Conservation (phyloP, 176 grass and related monocot genomes). For the Phyllostachys edulis region DNA sequence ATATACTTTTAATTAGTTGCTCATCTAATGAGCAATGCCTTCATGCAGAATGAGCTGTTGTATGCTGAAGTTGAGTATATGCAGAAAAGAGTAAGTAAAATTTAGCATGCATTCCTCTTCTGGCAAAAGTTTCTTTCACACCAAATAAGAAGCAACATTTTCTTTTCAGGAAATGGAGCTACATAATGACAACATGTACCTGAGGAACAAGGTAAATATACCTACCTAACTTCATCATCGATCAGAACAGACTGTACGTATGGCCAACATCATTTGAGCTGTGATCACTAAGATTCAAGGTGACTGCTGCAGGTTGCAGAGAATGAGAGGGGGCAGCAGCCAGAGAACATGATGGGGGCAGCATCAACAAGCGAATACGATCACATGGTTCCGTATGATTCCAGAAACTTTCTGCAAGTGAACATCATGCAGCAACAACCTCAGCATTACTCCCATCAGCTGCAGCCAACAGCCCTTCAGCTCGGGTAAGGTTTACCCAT, state of each 20-base stretch:
- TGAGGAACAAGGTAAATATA: constrained; percentile 69
- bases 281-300: not conserved
- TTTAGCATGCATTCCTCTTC: not conserved
- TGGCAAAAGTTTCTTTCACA: not conserved
- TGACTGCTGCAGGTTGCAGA: constrained; percentile 48
- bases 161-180: constrained; percentile 63
- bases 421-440: constrained; percentile 58
- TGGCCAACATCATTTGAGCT: not conserved
- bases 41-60: constrained; percentile 73
- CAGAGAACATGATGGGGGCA: constrained; percentile 51
- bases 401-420: constrained; percentile 75
- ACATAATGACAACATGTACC: constrained; percentile 60
- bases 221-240: not conserved
- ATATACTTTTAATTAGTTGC: not conserved
- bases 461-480: constrained; percentile 76
- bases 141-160: not conserved
- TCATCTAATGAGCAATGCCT: not conserved
- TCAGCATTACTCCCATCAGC: constrained; percentile 66
- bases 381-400: constrained; percentile 64
- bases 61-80: constrained; percentile 60
- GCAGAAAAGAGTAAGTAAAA: constrained; percentile 58
- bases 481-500: constrained; percentile 52
- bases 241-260: not conserved
- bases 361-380: constrained; percentile 63
- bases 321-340: constrained; percentile 71